phyloP scores from a whole-genome alignment of 306 rosid species.

The Oemleria cerasiformis region DNA sequence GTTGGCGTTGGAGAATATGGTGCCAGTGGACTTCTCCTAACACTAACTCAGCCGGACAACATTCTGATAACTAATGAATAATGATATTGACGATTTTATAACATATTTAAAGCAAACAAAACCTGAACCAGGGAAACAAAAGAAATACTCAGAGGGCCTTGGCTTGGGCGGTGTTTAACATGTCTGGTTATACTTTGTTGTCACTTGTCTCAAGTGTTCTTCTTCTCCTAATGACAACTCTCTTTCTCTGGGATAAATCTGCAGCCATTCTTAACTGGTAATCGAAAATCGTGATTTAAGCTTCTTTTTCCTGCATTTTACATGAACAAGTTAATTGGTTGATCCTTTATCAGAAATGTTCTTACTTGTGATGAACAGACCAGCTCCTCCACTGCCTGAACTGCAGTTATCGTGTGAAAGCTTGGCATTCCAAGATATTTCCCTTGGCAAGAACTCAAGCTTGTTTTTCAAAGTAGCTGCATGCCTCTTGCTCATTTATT shows the following conservation, averaged over 20 bases:
- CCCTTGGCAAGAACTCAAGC: constrained; percentile 66
- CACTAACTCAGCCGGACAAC: too few relatives aligned
- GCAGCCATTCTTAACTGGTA: constrained; percentile 95
- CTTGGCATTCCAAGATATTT: constrained; percentile 69
- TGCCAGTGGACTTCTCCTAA: too few relatives aligned
- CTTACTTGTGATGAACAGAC: constrained; percentile 39
- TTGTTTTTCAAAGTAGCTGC: constrained; percentile 84
- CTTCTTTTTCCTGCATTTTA: background rate
- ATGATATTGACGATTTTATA: background rate
- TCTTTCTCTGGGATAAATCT: constrained; percentile 95
- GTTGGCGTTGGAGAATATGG: too few relatives aligned
- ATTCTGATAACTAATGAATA: background rate
- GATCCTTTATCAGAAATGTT: too few relatives aligned
- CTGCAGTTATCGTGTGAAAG: constrained; percentile 74
- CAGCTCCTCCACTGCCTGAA: constrained; percentile 86
- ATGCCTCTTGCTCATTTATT: constrained; percentile 50
- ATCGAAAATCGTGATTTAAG: background rate
- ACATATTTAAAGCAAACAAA: background rate
- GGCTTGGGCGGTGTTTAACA: constrained; percentile 86
- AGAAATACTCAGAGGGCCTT: background rate
- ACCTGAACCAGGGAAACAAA: background rate
- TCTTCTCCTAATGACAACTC: constrained; percentile 77
- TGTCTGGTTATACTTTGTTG: constrained; percentile 85
- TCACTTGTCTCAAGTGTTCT: constrained; percentile 85
- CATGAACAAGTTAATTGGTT: too few relatives aligned